These are phyloP conservation scores for Nelumbo lutea DNA, from an alignment of 164 flowering plant species.

Conservation along the genomic window DNA sequence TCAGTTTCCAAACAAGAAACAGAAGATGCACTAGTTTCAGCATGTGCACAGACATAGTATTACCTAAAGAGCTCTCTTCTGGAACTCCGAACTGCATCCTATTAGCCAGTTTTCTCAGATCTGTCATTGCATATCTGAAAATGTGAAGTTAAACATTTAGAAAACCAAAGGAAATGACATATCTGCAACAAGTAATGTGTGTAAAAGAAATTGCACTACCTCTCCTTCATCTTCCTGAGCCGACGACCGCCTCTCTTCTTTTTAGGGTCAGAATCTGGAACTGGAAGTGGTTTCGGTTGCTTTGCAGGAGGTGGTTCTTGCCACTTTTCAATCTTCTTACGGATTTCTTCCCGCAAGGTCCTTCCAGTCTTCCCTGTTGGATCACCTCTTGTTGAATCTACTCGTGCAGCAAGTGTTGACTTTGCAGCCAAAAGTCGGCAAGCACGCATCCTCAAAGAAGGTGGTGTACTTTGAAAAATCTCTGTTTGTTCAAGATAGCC, in stretches of 20 bases:
- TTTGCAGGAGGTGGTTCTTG: constrained; percentile 98
- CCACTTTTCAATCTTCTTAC: constrained; percentile 93
- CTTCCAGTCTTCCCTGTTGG: constrained; percentile 80
- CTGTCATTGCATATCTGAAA: constrained; percentile 84
- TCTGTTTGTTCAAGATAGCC: constrained; percentile 92
- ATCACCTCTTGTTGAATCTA: constrained; percentile 83
- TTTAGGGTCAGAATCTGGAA: constrained; percentile 97
- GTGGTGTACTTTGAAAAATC: constrained; percentile 84
- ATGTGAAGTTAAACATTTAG: background rate
- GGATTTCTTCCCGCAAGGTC: constrained; percentile 63
- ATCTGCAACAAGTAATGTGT: background rate
- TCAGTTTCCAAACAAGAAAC: background rate
- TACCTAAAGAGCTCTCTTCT: constrained; percentile 97
- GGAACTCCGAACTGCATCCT: constrained; percentile 96
- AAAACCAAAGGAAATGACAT: background rate
- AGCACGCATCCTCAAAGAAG: constrained; percentile 78
- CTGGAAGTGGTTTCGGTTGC: constrained; percentile 95
- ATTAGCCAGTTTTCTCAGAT: constrained; percentile 96
- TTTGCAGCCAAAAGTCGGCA: constrained; percentile 82
- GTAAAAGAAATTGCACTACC: constrained; percentile 34
- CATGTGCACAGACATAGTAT: background rate
- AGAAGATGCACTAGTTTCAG: background rate
- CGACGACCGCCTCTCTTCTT: constrained; percentile 98
- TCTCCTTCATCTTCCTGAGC: constrained; percentile 88
- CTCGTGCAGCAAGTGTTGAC: constrained; percentile 87